Evolutionary conservation across 108 stramenopile species (phyloP).

Genomic region (Nitzschia inconspicua): DNA sequence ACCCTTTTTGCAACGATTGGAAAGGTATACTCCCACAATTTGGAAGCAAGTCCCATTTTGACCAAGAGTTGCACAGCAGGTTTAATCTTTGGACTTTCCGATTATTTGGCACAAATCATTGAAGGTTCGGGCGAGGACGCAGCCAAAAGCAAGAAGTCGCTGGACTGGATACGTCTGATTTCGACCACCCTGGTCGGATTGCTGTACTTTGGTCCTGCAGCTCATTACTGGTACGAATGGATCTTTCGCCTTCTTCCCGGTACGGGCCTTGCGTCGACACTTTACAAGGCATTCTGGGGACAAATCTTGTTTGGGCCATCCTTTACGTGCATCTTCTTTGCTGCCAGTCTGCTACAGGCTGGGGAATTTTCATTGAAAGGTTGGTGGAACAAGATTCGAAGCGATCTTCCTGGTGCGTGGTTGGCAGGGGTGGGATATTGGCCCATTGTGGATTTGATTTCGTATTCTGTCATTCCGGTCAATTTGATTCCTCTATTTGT

Average conservation of each 20-base stretch:
- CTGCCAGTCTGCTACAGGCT: slow-evolving; percentile 51
- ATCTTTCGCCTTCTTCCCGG: slow-evolving; percentile 64
- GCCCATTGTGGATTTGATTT: slow-evolving; percentile 86
- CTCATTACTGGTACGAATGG: slow-evolving; percentile 78
- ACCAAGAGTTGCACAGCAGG: slow-evolving; percentile 82
- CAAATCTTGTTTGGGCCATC: slow-evolving; percentile 85
- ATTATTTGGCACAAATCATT: slow-evolving; percentile 68
- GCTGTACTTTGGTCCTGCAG: slow-evolving; percentile 84
- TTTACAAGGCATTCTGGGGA: slow-evolving; percentile 79
- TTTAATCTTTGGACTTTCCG: slow-evolving; percentile 67
- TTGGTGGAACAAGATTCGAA: slow-evolving; percentile 64
- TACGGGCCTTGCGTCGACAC: slow-evolving; percentile 56
- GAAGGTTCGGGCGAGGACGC: slow-evolving; percentile 30
- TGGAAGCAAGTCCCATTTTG: slow-evolving; percentile 53
- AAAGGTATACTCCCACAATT: slow-evolving; percentile 15
- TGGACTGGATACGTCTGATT: slow-evolving; percentile 46
- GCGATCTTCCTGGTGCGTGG: slow-evolving; percentile 80
- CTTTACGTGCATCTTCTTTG: slow-evolving; percentile 87
- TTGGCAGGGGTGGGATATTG: slow-evolving; percentile 75
- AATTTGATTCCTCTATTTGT: slow-evolving; percentile 81
- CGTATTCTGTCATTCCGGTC: slow-evolving; percentile 62
- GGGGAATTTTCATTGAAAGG: slow-evolving; percentile 49
- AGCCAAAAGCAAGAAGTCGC: neutral
- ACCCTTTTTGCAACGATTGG: slow-evolving; percentile 16
- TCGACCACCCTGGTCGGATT: slow-evolving; percentile 62